Percentiles rank a stretch among this genome's conserved stretches.
Evolutionary conservation across 257 asterid genomes (phyloP).

Genomic region (Solanum medicagineum): DNA sequence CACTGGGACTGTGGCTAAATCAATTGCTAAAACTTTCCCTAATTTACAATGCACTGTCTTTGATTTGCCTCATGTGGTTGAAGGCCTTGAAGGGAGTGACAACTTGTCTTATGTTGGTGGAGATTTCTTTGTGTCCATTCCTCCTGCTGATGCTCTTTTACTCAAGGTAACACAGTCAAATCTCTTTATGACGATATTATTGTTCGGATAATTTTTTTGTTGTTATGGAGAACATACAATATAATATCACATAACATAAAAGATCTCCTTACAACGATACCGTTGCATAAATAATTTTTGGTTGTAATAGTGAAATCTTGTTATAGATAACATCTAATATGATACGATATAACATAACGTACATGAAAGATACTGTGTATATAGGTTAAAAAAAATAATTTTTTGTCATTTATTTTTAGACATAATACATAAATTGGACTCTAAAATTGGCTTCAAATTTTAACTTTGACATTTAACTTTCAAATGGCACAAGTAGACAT

Average conservation of each 20-base stretch:
- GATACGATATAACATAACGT: no score
- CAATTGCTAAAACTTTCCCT: conserved; percentile 10
- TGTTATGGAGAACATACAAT: background rate
- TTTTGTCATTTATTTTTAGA: no score
- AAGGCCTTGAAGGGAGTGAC: background rate
- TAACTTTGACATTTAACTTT: no score
- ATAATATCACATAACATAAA: background rate
- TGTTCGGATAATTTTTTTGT: background rate
- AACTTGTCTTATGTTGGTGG: conserved; percentile 9
- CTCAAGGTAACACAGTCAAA: conserved; percentile 2
- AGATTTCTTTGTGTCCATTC: conserved; percentile 12
- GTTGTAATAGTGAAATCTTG: background rate
- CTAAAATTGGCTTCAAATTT: no score
- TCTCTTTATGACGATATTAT: background rate
- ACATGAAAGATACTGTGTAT: background rate
- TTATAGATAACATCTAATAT: no score
- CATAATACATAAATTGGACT: no score
- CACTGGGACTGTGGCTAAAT: conserved; percentile 15
- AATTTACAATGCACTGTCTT: conserved; percentile 7
- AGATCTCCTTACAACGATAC: background rate
- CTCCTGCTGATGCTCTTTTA: conserved; percentile 12
- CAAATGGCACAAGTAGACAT: no score
- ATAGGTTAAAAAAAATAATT: background rate
- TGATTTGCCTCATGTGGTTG: conserved; percentile 26
- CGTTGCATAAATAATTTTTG: accelerated